Evolutionary conservation across 805 yeast species (phyloP), one percentile per base, ranked within the genome.

Genomic region (Yamadazyma olivae): DNA sequence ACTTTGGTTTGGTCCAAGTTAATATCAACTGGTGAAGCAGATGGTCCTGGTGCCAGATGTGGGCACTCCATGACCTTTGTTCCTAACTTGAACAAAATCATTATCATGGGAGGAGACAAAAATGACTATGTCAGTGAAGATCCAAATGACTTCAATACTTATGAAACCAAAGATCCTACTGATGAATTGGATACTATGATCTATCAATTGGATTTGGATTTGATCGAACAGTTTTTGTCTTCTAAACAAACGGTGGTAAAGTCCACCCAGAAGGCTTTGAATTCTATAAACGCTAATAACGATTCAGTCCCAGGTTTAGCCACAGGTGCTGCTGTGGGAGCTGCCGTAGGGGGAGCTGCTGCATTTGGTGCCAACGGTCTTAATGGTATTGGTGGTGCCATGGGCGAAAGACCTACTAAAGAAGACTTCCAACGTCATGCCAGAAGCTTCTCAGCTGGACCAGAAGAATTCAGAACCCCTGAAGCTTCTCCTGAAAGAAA

Each of bases 91-190:
- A 77, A 86, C 51, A 85, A 81, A 59, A 53, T 91, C 23, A 54
- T 90, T 9, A 76, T 91, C 12, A 81, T 95, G 85, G 99, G 99
- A 29, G 98, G 99, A 40, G 95, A 88, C 58, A 75, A 79, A 46
- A 74, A 77, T 44, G 91, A 85, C 53, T 80, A 75, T 50, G 79
- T 81, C 30, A 54, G 64, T 18, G 69, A 68, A 17, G 71, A 69
- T 40, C 65, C 60, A 5, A 67, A 48, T 26, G 69, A 77, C 51
- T 64, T 74, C 39, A 77, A 76, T 36, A 75, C 79, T 12, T 70
- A 75, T 32, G 75, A 67, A 37, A 30, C 40, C 6, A 64, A 60
- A 7, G 76, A 66, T 44, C 71, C 75, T 49, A 77, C 76, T 36
- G 70, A 53, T 20, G 63, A 57, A 30, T 39, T 51, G 18, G 86